phyloP scores from a whole-genome alignment of 768 basidiomycete species.

The Mycena galopus region DNA sequence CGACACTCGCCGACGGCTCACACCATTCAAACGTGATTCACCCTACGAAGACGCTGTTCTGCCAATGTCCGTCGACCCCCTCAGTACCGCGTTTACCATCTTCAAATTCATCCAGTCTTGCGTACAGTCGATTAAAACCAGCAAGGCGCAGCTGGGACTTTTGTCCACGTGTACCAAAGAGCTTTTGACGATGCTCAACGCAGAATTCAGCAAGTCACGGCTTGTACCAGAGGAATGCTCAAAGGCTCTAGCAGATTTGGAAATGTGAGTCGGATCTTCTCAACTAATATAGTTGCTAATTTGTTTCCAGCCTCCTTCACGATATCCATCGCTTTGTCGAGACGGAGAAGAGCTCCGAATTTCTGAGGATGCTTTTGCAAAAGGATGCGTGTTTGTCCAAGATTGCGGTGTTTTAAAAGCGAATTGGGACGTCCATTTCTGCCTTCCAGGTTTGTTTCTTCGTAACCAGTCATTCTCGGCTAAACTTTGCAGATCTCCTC shows the following conservation, averaged over 20 bases:
- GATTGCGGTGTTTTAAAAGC: conserved; percentile 19
- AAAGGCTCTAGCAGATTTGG: conserved; percentile 7
- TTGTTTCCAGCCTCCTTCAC: conserved; percentile 1
- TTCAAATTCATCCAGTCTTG: neutral
- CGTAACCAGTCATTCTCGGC: neutral
- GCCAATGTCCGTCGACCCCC: neutral
- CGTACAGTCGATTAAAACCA: neutral
- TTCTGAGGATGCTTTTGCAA: conserved; percentile 14
- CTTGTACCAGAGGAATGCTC: conserved; percentile 4
- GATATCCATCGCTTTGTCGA: conserved; percentile 22
- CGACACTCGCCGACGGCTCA: no score
- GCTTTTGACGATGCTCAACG: conserved; percentile 26
- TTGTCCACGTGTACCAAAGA: neutral
- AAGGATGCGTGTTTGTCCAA: conserved; percentile 13
- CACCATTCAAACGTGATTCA: no score
- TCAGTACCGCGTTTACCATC: neutral
- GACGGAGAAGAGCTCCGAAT: neutral
- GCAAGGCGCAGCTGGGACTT: conserved; percentile 16
- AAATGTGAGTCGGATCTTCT: conserved; percentile 1
- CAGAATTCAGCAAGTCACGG: conserved; percentile 19
- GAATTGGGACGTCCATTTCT: conserved; percentile 5
- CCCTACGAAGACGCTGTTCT: neutral
- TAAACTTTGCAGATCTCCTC: conserved; percentile 20
- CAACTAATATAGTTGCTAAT: neutral
- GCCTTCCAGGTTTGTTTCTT: conserved; percentile 12